A percentile compares a stretch with the other conserved stretches of the same genome.
These are phyloP conservation scores for Candida sp. DNA, from an alignment of 1,139 yeast species.

Conservation along the genomic window DNA sequence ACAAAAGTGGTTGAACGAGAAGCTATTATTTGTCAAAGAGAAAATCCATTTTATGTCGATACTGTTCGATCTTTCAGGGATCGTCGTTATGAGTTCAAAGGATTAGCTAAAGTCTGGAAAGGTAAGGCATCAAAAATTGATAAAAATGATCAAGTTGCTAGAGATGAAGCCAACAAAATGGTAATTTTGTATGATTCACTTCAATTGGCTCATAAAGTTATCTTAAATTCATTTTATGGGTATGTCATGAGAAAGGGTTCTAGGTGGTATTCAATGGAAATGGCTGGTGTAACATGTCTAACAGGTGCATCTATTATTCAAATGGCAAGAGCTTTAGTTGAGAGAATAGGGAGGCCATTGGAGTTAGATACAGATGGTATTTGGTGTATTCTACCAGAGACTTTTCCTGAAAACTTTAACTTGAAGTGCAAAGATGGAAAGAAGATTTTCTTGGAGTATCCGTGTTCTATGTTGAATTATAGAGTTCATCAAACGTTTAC, in stretches of 20 bases:
- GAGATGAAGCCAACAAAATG: slow-evolving; percentile 91
- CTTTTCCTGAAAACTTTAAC: slow-evolving; percentile 87
- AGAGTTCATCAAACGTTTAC: slow-evolving; percentile 89
- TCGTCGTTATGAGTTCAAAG: slow-evolving; percentile 94
- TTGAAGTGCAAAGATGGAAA: slow-evolving; percentile 78
- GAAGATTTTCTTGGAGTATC: slow-evolving; percentile 76
- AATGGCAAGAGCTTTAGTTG: slow-evolving; percentile 93
- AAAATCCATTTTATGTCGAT: slow-evolving; percentile 93
- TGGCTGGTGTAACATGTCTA: slow-evolving; percentile 99
- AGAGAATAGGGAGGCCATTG: slow-evolving; percentile 89
- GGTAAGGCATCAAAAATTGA: slow-evolving; percentile 62
- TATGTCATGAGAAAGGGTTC: slow-evolving; percentile 99
- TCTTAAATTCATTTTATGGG: slow-evolving; percentile 94
- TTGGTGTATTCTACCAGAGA: slow-evolving; percentile 94
- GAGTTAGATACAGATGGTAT: slow-evolving; percentile 99
- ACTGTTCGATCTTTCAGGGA: slow-evolving; percentile 96
- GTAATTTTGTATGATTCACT: slow-evolving; percentile 90
- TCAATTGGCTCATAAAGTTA: slow-evolving; percentile 96
- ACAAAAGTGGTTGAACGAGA: slow-evolving; percentile 87
- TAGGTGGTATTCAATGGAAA: slow-evolving; percentile 99
- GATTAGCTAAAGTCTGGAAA: slow-evolving; percentile 93
- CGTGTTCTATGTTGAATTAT: slow-evolving; percentile 95
- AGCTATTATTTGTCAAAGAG: slow-evolving; percentile 95
- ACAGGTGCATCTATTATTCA: slow-evolving; percentile 99
- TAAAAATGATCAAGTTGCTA: slow-evolving; percentile 51